A percentile compares a stretch with the other conserved stretches of the same genome.
phyloP scores from a whole-genome alignment of 1,284 basidiomycete species.

The Heterobasidion occidentale region DNA sequence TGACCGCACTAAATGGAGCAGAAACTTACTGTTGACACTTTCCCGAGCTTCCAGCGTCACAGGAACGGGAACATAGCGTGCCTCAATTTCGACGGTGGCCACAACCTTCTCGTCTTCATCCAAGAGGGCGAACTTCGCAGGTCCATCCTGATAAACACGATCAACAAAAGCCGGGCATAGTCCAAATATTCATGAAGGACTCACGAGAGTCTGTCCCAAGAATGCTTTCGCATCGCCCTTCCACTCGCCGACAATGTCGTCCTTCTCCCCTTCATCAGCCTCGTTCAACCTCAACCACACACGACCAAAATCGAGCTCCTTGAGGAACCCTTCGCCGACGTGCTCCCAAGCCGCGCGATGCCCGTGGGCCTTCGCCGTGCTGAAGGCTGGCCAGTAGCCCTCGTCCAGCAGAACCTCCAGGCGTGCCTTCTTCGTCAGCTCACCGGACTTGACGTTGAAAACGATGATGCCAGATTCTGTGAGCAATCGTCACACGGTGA shows the following conservation, averaged over 20 bases:
- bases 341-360: conserved; percentile 80
- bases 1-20: not conserved
- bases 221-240: conserved; percentile 76
- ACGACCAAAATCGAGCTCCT: conserved; percentile 90
- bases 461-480: conserved; percentile 90
- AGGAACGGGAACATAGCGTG: conserved; percentile 87
- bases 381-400: conserved; percentile 90
- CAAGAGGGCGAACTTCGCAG: conserved; percentile 49
- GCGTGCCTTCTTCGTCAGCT: conserved; percentile 73
- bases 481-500: conserved; percentile 3
- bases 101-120: conserved; percentile 36
- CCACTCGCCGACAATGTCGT: conserved; percentile 79
- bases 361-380: conserved; percentile 73
- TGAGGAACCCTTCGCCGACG: conserved; percentile 92
- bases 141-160: conserved; percentile 37
- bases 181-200: conserved; percentile 16
- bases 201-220: conserved; percentile 66
- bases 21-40: conserved; percentile 81
- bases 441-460: conserved; percentile 81
- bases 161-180: not conserved
- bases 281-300: conserved; percentile 87
- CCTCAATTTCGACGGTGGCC: conserved; percentile 65
- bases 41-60: conserved; percentile 84
- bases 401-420: conserved; percentile 93
- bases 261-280: conserved; percentile 74